Evolutionary conservation across 768 basidiomycete species (phyloP).

Genomic region (Lactifluus echinatus): DNA sequence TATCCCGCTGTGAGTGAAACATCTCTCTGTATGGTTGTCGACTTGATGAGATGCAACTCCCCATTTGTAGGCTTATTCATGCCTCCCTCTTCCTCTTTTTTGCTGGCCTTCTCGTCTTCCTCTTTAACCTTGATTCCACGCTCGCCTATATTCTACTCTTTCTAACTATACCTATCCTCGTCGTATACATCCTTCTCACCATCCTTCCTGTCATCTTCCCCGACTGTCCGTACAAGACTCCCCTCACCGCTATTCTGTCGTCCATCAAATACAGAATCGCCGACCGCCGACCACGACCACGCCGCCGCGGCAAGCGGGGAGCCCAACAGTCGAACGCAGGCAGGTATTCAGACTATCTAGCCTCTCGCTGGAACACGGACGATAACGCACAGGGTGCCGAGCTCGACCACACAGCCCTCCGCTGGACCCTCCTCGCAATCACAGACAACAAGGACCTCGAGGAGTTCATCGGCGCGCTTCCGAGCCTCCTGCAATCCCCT

Average conservation of each 20-base stretch:
- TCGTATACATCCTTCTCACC: constrained; percentile 4
- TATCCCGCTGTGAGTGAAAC: constrained; percentile 2
- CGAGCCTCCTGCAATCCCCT: constrained; percentile 2
- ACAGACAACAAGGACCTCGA: constrained; percentile 8
- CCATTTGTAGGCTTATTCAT: constrained; percentile 10
- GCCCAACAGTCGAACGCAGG: not conserved
- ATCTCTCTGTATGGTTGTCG: not conserved
- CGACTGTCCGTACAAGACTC: constrained; percentile 12
- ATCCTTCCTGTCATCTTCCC: constrained; percentile 8
- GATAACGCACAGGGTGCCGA: not conserved
- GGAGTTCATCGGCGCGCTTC: constrained; percentile 2
- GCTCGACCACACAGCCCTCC: constrained; percentile 12
- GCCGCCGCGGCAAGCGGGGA: not conserved
- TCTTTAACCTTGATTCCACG: not conserved
- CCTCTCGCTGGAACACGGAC: not conserved
- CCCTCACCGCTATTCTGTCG: constrained; percentile 8
- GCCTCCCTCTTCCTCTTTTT: constrained; percentile 11
- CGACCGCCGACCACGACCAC: not conserved
- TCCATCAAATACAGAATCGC: not conserved
- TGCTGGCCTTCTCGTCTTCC: constrained; percentile 7
- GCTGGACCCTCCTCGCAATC: constrained; percentile 9
- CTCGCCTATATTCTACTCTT: constrained; percentile 6
- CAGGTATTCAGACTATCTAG: not conserved
- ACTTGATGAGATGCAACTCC: not conserved
- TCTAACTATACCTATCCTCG: not conserved